Conservation (phyloP, 495 filamentous ascomycete species). For the Niebla homalea region DNA sequence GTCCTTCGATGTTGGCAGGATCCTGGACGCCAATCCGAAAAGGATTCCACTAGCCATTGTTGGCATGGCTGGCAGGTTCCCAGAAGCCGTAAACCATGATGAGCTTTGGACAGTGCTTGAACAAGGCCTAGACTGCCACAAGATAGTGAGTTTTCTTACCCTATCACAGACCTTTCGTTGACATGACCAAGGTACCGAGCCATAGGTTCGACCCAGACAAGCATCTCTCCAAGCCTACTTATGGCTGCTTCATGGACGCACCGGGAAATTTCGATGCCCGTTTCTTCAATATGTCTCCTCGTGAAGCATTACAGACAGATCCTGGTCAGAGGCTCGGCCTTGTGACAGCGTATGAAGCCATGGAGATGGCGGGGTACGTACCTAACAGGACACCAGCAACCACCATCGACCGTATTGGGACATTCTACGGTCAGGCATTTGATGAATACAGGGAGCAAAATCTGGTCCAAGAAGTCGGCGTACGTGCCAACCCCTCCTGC, state of each 20-base stretch:
- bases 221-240: constrained; percentile 69
- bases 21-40: constrained; percentile 21
- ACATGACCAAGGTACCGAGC: constrained; percentile 33
- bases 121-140: constrained; percentile 44
- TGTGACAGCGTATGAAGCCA: constrained; percentile 26
- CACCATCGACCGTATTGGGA: constrained; percentile 21
- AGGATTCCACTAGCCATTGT: constrained; percentile 45
- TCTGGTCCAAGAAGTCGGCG: constrained; percentile 22
- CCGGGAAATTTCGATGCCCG: constrained; percentile 27
- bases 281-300: constrained; percentile 31
- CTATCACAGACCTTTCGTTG: too few species aligned
- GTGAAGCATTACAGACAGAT: constrained; percentile 29
- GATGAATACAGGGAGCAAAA: constrained; percentile 28
- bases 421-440: constrained; percentile 25
- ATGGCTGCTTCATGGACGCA: constrained; percentile 41
- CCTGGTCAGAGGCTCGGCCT: constrained; percentile 26
- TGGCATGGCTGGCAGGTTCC: constrained; percentile 61
- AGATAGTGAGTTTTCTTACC: background rate
- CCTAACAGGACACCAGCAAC: constrained; percentile 22
- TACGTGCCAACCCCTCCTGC: too few species aligned
- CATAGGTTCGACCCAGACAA: constrained; percentile 64
- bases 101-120: constrained; percentile 60
- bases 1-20: background rate
- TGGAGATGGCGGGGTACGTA: constrained; percentile 26
- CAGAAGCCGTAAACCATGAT: constrained; percentile 49